These are phyloP conservation scores for Boechera stricta DNA, from an alignment of 345 rosid species.

Conservation along the genomic window DNA sequence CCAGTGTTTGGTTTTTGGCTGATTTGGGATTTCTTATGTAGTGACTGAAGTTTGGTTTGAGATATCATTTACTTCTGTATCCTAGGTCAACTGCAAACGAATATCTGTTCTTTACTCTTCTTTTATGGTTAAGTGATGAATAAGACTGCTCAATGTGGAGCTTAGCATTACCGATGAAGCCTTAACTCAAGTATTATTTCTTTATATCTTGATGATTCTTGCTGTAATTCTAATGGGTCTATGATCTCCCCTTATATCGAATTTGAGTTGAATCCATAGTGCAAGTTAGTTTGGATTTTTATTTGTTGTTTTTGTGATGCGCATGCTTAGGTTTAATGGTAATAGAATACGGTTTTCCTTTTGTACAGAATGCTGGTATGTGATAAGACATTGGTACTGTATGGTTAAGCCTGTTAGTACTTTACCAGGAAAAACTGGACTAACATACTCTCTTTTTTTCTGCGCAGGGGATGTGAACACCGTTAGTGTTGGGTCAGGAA, in stretches of 20 bases:
- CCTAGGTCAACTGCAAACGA: slow-evolving; percentile 6
- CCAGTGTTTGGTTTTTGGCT: slow-evolving; percentile 16
- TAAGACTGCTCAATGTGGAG: slow-evolving; percentile 12
- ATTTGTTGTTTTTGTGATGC: background rate
- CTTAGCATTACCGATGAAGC: slow-evolving; percentile 13
- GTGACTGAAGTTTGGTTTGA: slow-evolving; percentile 5
- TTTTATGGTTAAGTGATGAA: slow-evolving; percentile 14
- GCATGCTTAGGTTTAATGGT: slow-evolving; percentile 8
- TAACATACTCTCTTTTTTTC: slow-evolving; percentile 22
- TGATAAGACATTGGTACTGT: background rate
- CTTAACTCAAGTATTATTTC: background rate
- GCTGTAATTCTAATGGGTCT: background rate
- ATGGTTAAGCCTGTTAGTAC: background rate
- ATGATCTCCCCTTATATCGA: background rate
- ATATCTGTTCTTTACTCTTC: background rate
- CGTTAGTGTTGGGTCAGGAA: slow-evolving; percentile 79
- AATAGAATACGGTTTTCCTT: slow-evolving; percentile 1
- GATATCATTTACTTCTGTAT: slow-evolving; percentile 12
- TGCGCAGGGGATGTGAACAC: slow-evolving; percentile 84
- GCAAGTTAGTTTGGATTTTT: slow-evolving; percentile 15
- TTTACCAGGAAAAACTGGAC: slow-evolving; percentile 4
- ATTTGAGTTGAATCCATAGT: slow-evolving; percentile 8
- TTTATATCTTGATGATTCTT: background rate
- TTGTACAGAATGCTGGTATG: background rate
- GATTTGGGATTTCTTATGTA: slow-evolving; percentile 13